Evolutionary conservation across 192 early-diverging fungal genomes (phyloP).

Genomic region (Rhizophagus sp.): DNA sequence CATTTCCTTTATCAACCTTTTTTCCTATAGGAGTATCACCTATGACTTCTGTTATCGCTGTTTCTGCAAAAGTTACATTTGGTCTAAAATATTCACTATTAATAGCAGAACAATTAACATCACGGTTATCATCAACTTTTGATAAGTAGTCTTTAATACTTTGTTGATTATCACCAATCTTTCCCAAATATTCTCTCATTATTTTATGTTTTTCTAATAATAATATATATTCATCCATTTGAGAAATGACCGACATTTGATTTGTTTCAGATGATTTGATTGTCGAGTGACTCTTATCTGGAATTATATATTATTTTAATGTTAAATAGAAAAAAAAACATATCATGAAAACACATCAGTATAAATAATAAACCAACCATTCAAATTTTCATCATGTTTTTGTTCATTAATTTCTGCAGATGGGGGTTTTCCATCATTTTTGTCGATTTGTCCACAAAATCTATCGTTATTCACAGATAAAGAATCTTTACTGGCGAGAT

Average conservation of each 20-base stretch:
- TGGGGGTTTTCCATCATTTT: not conserved
- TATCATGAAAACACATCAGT: not conserved
- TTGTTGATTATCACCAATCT: not conserved
- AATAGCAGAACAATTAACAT: not conserved
- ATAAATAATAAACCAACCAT: not conserved
- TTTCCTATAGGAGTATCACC: too few relatives aligned
- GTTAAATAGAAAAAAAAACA: not conserved
- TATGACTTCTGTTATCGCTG: not conserved
- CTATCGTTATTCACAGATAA: not conserved
- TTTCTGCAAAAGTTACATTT: not conserved
- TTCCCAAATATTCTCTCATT: not conserved
- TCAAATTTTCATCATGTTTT: not conserved
- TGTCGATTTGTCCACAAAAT: not conserved
- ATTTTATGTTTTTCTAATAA: not conserved
- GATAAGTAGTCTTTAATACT: not conserved
- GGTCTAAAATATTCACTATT: not conserved
- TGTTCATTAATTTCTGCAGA: not conserved
- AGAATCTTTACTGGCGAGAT: not conserved
- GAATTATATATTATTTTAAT: not conserved
- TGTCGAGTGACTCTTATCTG: not conserved
- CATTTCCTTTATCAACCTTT: too few relatives aligned
- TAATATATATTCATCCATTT: not conserved
- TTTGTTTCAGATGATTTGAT: not conserved
- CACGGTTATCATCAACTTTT: not conserved
- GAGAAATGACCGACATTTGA: not conserved